Evolutionary conservation across 169 alveolate species (phyloP).

Genomic region (Blepharisma undulans): DNA sequence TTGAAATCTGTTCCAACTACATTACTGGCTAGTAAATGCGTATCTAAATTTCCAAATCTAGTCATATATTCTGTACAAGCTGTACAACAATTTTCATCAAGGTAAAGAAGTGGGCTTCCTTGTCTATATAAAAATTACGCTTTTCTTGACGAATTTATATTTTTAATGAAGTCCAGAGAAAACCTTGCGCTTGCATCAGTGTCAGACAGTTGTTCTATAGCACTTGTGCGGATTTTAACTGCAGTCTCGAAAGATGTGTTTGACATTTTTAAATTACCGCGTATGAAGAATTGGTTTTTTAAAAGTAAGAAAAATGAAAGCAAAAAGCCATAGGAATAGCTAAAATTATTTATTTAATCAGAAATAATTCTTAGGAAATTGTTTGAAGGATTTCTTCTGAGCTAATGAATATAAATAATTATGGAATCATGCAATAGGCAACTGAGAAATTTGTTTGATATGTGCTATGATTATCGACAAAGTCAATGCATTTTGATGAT

Average conservation of each 20-base stretch:
- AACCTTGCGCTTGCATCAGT: background rate
- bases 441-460: constrained; percentile 9
- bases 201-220: background rate
- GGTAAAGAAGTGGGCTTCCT: background rate
- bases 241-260: background rate
- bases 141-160: background rate
- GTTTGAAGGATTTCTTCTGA: too few relatives aligned
- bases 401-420: background rate
- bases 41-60: background rate
- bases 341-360: too few relatives aligned
- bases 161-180: background rate
- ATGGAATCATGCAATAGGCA: background rate
- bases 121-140: background rate
- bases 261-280: constrained; percentile 30
- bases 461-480: background rate
- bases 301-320: background rate
- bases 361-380: too few relatives aligned
- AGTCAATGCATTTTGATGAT: constrained; percentile 15
- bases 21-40: background rate
- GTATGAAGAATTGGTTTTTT: background rate
- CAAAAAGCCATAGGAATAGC: background rate
- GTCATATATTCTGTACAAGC: background rate
- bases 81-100: background rate
- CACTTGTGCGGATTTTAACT: background rate
- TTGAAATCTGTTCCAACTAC: constrained; percentile 25